Percentiles rank a stretch among this genome's conserved stretches.
These are phyloP conservation scores for Artemisia annua DNA, from an alignment of 129 eudicot genomes.

Conservation along the genomic window DNA sequence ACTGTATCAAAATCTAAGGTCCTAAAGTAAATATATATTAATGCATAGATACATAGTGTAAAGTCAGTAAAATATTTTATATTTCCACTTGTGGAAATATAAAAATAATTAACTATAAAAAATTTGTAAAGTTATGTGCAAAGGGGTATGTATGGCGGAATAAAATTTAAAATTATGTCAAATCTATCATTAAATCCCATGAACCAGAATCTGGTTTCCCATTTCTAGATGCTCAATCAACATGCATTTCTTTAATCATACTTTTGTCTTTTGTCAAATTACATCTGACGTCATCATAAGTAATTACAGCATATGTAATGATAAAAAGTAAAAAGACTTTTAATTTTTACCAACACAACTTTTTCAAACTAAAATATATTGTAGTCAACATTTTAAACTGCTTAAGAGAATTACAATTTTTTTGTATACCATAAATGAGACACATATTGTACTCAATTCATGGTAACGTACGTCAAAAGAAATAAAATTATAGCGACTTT, in stretches of 20 bases:
- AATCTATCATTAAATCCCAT: constrained; percentile 29
- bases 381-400: too few relatives aligned
- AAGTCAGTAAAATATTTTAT: not conserved
- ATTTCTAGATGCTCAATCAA: constrained; percentile 27
- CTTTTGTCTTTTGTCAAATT: not conserved
- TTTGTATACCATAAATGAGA: too few relatives aligned
- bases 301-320: too few relatives aligned
- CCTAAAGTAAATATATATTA: not conserved
- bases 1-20: constrained; percentile 12
- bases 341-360: too few relatives aligned
- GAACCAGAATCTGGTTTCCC: constrained; percentile 16
- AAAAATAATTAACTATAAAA: not conserved
- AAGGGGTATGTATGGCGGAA: constrained; percentile 28
- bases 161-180: constrained; percentile 8
- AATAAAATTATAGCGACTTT: too few relatives aligned
- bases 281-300: too few relatives aligned
- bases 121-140: constrained; percentile 25
- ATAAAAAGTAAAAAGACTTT: too few relatives aligned
- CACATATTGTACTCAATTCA: too few relatives aligned
- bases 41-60: not conserved
- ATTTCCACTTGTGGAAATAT: constrained; percentile 16
- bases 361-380: too few relatives aligned
- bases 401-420: too few relatives aligned
- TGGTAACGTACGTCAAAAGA: too few relatives aligned
- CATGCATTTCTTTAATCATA: not conserved